Percentiles rank a stretch among this genome's conserved stretches.
These are phyloP conservation scores for Psidium guajava DNA, from an alignment of 345 rosid genomes.

Conservation along the genomic window DNA sequence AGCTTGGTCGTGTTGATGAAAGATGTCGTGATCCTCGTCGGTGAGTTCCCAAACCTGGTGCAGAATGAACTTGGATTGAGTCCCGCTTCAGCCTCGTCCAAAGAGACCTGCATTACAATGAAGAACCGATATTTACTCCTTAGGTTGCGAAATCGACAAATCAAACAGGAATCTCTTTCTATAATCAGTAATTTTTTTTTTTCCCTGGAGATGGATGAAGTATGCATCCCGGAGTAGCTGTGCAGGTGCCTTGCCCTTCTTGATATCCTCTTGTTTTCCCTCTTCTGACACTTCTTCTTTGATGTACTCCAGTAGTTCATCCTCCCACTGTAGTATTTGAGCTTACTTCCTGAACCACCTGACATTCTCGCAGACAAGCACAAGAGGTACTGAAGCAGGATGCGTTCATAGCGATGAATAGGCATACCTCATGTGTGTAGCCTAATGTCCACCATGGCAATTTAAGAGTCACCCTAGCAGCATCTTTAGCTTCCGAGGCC, in stretches of 20 bases:
- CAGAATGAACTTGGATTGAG: constrained; percentile 43
- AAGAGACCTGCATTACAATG: constrained; percentile 25
- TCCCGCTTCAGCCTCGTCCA: not conserved
- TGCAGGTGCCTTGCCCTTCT: constrained; percentile 72
- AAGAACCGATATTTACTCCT: not conserved
- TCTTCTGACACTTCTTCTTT: constrained; percentile 76
- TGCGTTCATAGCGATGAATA: not conserved
- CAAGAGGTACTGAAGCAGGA: not conserved
- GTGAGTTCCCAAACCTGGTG: constrained; percentile 37
- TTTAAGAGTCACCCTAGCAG: constrained; percentile 83
- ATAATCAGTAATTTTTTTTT: not conserved
- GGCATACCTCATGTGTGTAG: constrained; percentile 51
- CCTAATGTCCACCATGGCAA: constrained; percentile 96
- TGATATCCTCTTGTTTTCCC: constrained; percentile 69
- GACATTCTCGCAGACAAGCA: not conserved
- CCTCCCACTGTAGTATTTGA: constrained; percentile 77
- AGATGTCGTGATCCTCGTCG: not conserved
- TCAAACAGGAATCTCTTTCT: not conserved
- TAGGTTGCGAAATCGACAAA: not conserved
- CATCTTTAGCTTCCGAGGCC: constrained; percentile 69
- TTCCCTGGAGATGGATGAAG: not conserved
- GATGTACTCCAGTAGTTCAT: constrained; percentile 77
- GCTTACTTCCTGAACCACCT: constrained; percentile 49
- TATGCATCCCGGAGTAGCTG: constrained; percentile 30
- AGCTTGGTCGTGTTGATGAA: not conserved